Percentiles rank a stretch among this genome's conserved stretches.
Conservation (phyloP, 116 monocot genomes). For the Papilionanthe hybrid region DNA sequence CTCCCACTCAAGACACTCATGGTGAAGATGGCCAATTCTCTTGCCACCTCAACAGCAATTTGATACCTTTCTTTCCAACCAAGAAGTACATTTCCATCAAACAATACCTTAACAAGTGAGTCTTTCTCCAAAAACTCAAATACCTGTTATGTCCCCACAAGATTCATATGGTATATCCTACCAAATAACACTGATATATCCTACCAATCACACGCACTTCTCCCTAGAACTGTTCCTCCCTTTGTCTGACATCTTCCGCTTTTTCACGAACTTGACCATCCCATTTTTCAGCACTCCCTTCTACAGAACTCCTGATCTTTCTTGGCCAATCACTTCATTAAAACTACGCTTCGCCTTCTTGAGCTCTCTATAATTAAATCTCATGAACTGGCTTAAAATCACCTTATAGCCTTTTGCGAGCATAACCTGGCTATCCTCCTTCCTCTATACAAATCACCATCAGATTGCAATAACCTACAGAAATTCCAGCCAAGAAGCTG, state of each 20-base stretch:
- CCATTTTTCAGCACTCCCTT: slow-evolving; percentile 32
- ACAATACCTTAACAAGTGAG: slow-evolving; percentile 32
- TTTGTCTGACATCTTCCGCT: slow-evolving; percentile 17
- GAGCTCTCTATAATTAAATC: slow-evolving; percentile 39
- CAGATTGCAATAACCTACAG: slow-evolving; percentile 21
- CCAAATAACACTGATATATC: slow-evolving; percentile 26
- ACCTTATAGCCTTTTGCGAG: slow-evolving; percentile 27
- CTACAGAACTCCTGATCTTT: slow-evolving; percentile 36
- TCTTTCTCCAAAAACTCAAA: slow-evolving; percentile 43
- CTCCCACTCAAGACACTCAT: slow-evolving; percentile 61
- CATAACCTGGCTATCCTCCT: not conserved
- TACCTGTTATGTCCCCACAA: slow-evolving; percentile 24
- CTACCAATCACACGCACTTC: slow-evolving; percentile 26
- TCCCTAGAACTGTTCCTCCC: slow-evolving; percentile 30
- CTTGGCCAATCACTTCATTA: slow-evolving; percentile 31
- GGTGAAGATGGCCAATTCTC: slow-evolving; percentile 49
- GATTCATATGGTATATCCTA: slow-evolving; percentile 34
- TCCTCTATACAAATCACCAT: slow-evolving; percentile 43
- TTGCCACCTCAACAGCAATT: slow-evolving; percentile 41
- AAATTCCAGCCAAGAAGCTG: slow-evolving; percentile 7
- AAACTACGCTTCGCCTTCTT: slow-evolving; percentile 32
- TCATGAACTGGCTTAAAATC: slow-evolving; percentile 33
- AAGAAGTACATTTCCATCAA: not conserved
- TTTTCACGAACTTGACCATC: slow-evolving; percentile 17
- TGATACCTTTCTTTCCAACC: slow-evolving; percentile 28